Conservation (phyloP, 331 rosid genomes). For the Dryas integrifolia region DNA sequence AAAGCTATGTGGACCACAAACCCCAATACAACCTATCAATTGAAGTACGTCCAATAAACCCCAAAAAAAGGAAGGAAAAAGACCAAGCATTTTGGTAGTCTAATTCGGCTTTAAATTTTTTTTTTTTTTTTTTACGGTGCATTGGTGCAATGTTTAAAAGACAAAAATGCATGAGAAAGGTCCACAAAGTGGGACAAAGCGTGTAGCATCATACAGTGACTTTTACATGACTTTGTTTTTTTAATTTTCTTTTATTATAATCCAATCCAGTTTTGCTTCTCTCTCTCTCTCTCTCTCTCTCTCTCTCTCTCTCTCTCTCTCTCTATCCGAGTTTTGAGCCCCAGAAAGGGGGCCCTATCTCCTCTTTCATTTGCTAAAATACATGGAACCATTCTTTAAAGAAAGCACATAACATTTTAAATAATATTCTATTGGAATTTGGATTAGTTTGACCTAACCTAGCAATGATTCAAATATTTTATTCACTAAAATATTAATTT, state of each 20-base stretch:
- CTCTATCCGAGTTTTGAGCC: slow-evolving; percentile 23
- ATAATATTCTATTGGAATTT: slow-evolving; percentile 29
- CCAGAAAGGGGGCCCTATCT: neutral
- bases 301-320: neutral
- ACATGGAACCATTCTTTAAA: slow-evolving; percentile 17
- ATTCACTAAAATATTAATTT: neutral
- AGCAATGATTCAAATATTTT: slow-evolving; percentile 24
- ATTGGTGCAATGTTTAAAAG: neutral
- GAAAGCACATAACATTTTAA: slow-evolving; percentile 9
- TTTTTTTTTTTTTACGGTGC: neutral
- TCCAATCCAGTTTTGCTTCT: slow-evolving; percentile 11
- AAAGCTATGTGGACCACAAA: slow-evolving; percentile 18
- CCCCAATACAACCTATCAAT: slow-evolving; percentile 13
- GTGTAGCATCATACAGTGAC: slow-evolving; percentile 33
- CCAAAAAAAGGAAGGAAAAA: neutral
- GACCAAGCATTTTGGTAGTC: neutral
- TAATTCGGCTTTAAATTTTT: neutral
- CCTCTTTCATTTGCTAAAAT: slow-evolving; percentile 11
- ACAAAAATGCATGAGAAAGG: slow-evolving; percentile 18
- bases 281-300: neutral
- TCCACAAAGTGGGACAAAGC: slow-evolving; percentile 42
- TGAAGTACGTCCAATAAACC: neutral
- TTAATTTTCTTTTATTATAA: slow-evolving; percentile 9
- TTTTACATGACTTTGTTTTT: slow-evolving; percentile 14
- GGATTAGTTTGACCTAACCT: slow-evolving; percentile 45